Evolutionary conservation across 129 eudicot genomes (phyloP).

Genomic region (Lonicera japonica): DNA sequence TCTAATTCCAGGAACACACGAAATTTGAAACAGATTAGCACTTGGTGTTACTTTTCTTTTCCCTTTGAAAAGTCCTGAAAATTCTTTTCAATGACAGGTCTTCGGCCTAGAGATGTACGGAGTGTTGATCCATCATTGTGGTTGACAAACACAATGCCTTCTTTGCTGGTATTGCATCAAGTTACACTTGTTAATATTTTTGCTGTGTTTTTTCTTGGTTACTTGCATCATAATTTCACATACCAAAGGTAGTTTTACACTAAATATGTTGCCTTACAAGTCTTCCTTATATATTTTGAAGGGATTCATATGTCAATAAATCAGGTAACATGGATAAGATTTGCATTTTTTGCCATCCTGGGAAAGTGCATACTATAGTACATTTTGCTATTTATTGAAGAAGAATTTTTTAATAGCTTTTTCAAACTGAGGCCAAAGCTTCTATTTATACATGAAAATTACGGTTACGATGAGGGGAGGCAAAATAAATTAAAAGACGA

Average conservation of each 20-base stretch:
- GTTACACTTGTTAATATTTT: neutral
- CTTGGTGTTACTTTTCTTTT: neutral
- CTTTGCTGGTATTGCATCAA: slow-evolving; percentile 63
- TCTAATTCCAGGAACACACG: neutral
- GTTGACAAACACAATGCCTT: slow-evolving; percentile 94
- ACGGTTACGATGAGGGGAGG: no score
- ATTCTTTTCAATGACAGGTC: slow-evolving; percentile 45
- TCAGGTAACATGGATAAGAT: no score
- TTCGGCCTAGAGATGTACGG: slow-evolving; percentile 93
- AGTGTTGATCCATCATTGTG: slow-evolving; percentile 98
- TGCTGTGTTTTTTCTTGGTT: slow-evolving; percentile 7
- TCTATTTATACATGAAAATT: no score
- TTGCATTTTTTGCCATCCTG: no score
- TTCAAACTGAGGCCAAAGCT: no score
- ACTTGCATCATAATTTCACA: slow-evolving; percentile 1
- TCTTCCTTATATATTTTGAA: no score
- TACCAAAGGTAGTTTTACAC: neutral
- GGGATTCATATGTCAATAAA: no score
- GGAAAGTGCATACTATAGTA: no score
- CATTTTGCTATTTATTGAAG: no score
- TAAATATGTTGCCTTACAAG: neutral
- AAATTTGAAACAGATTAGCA: neutral
- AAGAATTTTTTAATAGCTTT: no score
- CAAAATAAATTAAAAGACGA: no score
- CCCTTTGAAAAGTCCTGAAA: slow-evolving; percentile 5